Conservation (phyloP, 805 yeast genomes). For the Saccharomycopsis fibuligera region DNA sequence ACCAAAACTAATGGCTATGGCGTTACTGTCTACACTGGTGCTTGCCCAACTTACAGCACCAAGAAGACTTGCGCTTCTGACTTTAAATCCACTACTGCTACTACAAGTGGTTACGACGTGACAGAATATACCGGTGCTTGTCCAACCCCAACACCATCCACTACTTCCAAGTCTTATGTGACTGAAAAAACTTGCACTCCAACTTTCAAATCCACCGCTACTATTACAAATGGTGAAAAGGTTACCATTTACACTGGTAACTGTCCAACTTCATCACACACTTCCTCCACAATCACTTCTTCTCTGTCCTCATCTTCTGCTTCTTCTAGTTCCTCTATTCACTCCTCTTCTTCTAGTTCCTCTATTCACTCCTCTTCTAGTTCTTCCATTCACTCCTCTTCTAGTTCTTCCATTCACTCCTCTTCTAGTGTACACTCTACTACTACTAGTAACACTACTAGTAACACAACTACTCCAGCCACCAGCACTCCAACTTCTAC, state of each 20-base stretch:
- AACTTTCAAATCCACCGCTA: background rate
- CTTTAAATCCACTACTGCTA: background rate
- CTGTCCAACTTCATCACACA: background rate
- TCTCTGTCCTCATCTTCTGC: background rate
- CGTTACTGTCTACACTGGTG: background rate
- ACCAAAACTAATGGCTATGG: background rate
- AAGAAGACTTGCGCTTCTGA: too few relatives aligned
- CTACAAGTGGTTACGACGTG: too few relatives aligned
- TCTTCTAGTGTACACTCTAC: background rate
- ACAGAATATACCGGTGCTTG: too few relatives aligned
- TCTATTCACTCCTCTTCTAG: background rate
- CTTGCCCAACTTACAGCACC: background rate
- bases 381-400: background rate
- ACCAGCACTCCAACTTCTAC: slow-evolving; percentile 10
- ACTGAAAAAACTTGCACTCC: background rate
- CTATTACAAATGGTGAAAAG: background rate
- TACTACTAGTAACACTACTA: slow-evolving; percentile 1
- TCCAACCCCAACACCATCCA: too few relatives aligned
- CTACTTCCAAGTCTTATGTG: too few relatives aligned
- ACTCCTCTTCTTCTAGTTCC: background rate
- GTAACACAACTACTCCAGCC: slow-evolving; percentile 6
- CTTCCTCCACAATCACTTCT: background rate
- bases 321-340: background rate
- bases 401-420: background rate
- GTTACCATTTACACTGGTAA: background rate